Evolutionary conservation across 2,329 filamentous ascomycete genomes (phyloP), one percentile per base, ranked within the genome.

Genomic region (Xylariaceae sp.): DNA sequence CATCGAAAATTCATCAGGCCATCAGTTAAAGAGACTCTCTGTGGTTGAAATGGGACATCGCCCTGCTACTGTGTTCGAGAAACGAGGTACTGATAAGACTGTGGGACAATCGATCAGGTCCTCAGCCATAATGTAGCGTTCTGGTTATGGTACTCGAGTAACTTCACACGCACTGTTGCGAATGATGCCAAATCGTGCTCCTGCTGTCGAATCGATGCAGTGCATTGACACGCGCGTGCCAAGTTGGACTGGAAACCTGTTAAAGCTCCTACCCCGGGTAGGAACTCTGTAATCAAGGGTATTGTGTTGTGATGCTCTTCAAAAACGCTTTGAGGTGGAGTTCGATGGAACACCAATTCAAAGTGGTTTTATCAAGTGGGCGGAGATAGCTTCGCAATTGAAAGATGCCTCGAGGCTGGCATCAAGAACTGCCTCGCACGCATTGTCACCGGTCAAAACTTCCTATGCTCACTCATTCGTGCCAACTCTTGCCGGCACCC

Each of bases 181-280:
- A 41, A 43, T 41, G 36, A 48, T 61, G 53, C 47, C 58, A 62
- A 54, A 52, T 34, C 54, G 57, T 60, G 64, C 63, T 68, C 64
- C 66, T 68, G 65, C 64, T 51, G 60, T 67, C 62, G 65, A 59
- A 65, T 63, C 61, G 65, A 66, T 66, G 66, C 65, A 67, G 66
- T 67, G 65, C 63, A 54, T 47, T 59, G 58, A 50, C 52, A 59
- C 46, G 48, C 36, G 36, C 53, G 51, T 61, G 56, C 45, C 51
- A 54, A 49, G 51, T 49, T 51, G 47, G 53, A 43, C 32, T 10
- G n/a, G 36, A 50, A 50, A 54, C 26, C 44, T 34, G 30, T 46
- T 21, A 16, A 36, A 49, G 43, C 16, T 41, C 45, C 39, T 44
- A 41, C 30, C 26, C 3, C 16, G 13, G 26, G 46, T 49, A 49